Percentiles rank a stretch among this genome's conserved stretches.
Evolutionary conservation across 768 basidiomycete genomes (phyloP).

Genomic region (Phylloporus sp.): DNA sequence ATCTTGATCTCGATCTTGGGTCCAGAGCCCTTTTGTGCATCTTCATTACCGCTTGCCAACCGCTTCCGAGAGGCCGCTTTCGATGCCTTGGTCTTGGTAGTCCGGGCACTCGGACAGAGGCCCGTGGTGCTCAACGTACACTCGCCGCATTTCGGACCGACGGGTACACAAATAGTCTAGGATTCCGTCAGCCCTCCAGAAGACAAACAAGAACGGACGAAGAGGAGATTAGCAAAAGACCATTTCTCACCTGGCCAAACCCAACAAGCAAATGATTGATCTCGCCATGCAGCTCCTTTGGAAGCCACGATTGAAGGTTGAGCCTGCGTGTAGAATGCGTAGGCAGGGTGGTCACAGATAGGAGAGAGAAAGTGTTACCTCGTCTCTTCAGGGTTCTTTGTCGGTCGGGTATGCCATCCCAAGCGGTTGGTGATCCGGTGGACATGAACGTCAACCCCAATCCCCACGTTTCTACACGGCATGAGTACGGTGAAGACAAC

Average conservation of each 20-base stretch:
- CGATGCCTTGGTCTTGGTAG: slow-evolving; percentile 18
- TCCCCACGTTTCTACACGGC: slow-evolving; percentile 67
- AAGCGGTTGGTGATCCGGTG: slow-evolving; percentile 92
- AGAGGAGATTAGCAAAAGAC: neutral
- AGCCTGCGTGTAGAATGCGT: neutral
- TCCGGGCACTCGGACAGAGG: slow-evolving; percentile 65
- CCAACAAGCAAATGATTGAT: slow-evolving; percentile 83
- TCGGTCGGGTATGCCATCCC: slow-evolving; percentile 85
- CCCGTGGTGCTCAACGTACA: slow-evolving; percentile 54
- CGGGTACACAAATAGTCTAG: slow-evolving; percentile 65
- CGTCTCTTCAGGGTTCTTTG: slow-evolving; percentile 86
- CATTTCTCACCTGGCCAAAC: slow-evolving; percentile 67
- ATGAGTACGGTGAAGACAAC: neutral
- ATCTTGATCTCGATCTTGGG: slow-evolving; percentile 40
- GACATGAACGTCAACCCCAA: slow-evolving; percentile 95
- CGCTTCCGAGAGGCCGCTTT: slow-evolving; percentile 9
- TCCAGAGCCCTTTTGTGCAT: slow-evolving; percentile 12
- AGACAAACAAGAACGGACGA: neutral
- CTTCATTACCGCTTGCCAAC: neutral
- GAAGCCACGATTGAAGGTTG: slow-evolving; percentile 66
- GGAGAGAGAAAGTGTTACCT: slow-evolving; percentile 42
- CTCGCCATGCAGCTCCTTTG: slow-evolving; percentile 63
- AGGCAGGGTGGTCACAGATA: neutral
- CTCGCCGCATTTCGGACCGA: slow-evolving; percentile 59
- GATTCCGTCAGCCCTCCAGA: neutral